Conservation (phyloP, 2,329 filamentous ascomycete species). For the Sporothrix pseudoabietina region DNA sequence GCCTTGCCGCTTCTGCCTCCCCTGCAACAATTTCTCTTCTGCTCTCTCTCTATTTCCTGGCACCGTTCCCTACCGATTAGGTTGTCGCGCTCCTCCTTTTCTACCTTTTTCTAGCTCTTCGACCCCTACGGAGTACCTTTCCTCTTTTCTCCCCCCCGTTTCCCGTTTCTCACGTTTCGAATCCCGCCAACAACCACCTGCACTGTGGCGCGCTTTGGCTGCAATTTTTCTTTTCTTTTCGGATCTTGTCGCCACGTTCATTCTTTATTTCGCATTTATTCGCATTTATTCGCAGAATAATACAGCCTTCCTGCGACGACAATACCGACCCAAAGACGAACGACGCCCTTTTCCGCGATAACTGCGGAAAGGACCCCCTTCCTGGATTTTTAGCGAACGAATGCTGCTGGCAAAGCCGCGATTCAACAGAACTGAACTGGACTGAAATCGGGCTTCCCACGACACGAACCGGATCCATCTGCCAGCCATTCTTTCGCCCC, state of each 20-base stretch:
- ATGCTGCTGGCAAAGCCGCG: not conserved
- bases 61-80: constrained; percentile 12
- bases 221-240: constrained; percentile 18
- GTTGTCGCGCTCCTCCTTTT: constrained; percentile 26
- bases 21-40: not conserved
- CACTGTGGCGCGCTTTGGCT: constrained; percentile 30
- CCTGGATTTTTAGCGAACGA: not conserved
- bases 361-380: constrained; percentile 8
- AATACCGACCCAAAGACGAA: not conserved
- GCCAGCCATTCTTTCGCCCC: not conserved
- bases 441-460: not conserved
- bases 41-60: not conserved
- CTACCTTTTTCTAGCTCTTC: constrained; percentile 21
- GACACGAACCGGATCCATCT: constrained; percentile 9
- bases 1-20: not conserved
- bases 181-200: constrained; percentile 17
- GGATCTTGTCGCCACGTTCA: constrained; percentile 21
- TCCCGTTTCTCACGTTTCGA: constrained; percentile 29
- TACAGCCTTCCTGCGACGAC: not conserved
- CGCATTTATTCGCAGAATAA: not conserved
- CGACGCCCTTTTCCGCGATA: not conserved
- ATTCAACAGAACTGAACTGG: not conserved
- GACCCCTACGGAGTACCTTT: constrained; percentile 8
- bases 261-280: not conserved
- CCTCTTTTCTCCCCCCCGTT: constrained; percentile 22